Percentiles rank a stretch among this genome's conserved stretches.
Evolutionary conservation across 2,329 filamentous ascomycete genomes (phyloP).

Genomic region (Trichoderma breve): DNA sequence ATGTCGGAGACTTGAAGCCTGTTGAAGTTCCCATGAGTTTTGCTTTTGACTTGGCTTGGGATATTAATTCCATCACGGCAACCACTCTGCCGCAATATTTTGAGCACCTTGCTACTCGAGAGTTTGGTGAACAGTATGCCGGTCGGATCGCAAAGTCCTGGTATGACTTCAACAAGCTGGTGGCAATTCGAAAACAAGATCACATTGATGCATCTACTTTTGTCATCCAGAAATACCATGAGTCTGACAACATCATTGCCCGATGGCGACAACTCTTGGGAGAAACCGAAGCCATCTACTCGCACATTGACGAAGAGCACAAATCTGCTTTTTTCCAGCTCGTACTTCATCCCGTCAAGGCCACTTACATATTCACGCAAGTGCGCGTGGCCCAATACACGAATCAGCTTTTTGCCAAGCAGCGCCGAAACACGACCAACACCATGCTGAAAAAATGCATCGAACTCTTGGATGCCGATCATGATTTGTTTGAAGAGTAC

Average conservation of each 20-base stretch:
- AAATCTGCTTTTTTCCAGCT: conserved; percentile 59
- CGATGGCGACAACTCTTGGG: conserved; percentile 51
- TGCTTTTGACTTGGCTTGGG: conserved; percentile 56
- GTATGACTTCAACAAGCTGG: conserved; percentile 49
- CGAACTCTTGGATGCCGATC: conserved; percentile 51
- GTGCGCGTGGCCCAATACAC: conserved; percentile 45
- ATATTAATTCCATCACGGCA: conserved; percentile 46
- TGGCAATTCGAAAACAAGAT: conserved; percentile 58
- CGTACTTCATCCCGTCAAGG: conserved; percentile 58
- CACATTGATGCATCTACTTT: conserved; percentile 56
- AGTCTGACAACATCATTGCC: conserved; percentile 53
- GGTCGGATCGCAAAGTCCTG: conserved; percentile 49
- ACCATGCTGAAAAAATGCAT: conserved; percentile 45
- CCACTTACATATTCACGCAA: conserved; percentile 53
- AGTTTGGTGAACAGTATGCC: conserved; percentile 48
- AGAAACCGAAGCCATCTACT: conserved; percentile 45
- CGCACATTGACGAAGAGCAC: conserved; percentile 40
- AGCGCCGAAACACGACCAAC: conserved; percentile 58
- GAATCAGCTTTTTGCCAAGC: conserved; percentile 54
- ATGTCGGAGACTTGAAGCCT: conserved; percentile 61
- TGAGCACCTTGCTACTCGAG: conserved; percentile 45
- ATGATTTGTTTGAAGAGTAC: conserved; percentile 49
- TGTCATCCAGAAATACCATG: conserved; percentile 58
- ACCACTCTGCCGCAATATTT: conserved; percentile 43
- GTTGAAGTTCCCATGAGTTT: conserved; percentile 55